Conservation (phyloP, 2,329 filamentous ascomycete genomes). For the Pyricularia sp. region DNA sequence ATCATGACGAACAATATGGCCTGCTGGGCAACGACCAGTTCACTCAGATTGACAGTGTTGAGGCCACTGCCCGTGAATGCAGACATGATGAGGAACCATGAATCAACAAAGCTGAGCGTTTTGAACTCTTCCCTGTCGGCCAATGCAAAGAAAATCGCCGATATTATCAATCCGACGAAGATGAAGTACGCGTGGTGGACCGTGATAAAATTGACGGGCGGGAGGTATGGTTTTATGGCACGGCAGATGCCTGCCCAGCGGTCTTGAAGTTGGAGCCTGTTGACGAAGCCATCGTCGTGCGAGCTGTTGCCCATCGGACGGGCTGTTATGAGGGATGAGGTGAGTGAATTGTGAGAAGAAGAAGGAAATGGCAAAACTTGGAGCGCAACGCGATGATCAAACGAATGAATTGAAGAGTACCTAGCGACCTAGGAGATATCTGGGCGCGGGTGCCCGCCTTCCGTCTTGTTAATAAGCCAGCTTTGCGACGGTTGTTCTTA, state of each 20-base stretch:
- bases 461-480: background rate
- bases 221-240: slow-evolving; percentile 13
- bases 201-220: slow-evolving; percentile 45
- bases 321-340: background rate
- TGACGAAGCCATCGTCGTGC: background rate
- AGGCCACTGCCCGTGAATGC: slow-evolving; percentile 56
- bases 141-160: slow-evolving; percentile 45
- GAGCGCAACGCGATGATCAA: background rate
- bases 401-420: background rate
- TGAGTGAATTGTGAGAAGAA: background rate
- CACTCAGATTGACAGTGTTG: slow-evolving; percentile 48
- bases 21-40: slow-evolving; percentile 55
- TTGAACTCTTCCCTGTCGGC: slow-evolving; percentile 32
- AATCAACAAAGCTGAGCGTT: slow-evolving; percentile 47
- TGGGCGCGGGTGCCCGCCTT: background rate
- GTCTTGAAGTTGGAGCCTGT: background rate
- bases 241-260: background rate
- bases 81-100: slow-evolving; percentile 49
- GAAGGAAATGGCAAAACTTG: background rate
- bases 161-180: slow-evolving; percentile 36
- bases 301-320: background rate
- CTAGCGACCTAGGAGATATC: background rate
- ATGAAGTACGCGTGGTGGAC: slow-evolving; percentile 56
- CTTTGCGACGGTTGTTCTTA: background rate
- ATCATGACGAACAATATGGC: slow-evolving; percentile 49